phyloP scores from a whole-genome alignment of 2,329 filamentous ascomycete species.

The Aspergillus amoenus region DNA sequence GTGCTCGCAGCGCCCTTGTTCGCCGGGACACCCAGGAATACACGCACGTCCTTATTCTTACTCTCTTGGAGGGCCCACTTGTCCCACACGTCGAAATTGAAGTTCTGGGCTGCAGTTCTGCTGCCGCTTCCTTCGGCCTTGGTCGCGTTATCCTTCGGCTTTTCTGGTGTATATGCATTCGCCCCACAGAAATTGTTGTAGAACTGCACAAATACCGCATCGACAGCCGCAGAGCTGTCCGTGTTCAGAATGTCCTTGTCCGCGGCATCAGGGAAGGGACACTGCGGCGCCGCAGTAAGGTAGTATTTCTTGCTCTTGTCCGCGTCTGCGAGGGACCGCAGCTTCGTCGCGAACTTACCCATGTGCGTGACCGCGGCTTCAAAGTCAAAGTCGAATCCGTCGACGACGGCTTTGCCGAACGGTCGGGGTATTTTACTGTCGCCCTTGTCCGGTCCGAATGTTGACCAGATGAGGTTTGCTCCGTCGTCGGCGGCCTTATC shows the following conservation, averaged over 20 bases:
- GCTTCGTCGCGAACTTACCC: constrained; percentile 58
- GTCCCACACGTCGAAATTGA: constrained; percentile 66
- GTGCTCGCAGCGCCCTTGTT: constrained; percentile 52
- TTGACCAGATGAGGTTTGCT: constrained; percentile 67
- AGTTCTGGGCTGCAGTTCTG: constrained; percentile 47
- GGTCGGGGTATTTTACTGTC: constrained; percentile 55
- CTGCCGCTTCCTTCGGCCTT: neutral
- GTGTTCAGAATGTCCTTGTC: constrained; percentile 58
- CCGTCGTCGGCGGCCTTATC: constrained; percentile 52
- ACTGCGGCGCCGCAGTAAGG: constrained; percentile 68
- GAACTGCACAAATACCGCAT: constrained; percentile 65
- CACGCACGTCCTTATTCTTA: constrained; percentile 60
- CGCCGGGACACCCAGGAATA: constrained; percentile 62
- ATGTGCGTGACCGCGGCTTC: constrained; percentile 62
- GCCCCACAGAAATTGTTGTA: constrained; percentile 69
- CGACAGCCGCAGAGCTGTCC: constrained; percentile 55
- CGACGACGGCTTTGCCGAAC: constrained; percentile 64
- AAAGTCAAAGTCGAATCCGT: constrained; percentile 78
- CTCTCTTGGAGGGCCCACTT: constrained; percentile 60
- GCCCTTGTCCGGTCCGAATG: constrained; percentile 57
- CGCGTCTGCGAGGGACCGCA: constrained; percentile 57
- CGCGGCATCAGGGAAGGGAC: constrained; percentile 62
- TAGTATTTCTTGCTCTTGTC: constrained; percentile 55
- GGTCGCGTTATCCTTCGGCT: constrained; percentile 21
- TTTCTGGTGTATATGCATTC: constrained; percentile 47